A percentile compares a stretch with the other conserved stretches of the same genome.
These are phyloP conservation scores for Xylaria acuta DNA, from an alignment of 495 filamentous ascomycete genomes.

Conservation along the genomic window DNA sequence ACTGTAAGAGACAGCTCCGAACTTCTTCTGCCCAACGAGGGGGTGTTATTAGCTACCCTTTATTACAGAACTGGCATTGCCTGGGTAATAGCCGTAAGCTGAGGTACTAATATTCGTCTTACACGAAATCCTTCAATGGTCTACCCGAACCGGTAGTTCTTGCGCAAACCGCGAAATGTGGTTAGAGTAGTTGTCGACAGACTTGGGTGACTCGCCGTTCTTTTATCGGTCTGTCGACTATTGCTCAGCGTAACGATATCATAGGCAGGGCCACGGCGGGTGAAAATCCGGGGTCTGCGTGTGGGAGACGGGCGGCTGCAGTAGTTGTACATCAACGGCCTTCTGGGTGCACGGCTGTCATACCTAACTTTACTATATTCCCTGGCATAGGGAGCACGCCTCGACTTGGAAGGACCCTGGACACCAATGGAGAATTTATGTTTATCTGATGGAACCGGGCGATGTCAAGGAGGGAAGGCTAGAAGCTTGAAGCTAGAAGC, in stretches of 20 bases:
- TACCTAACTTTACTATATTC: constrained; percentile 16
- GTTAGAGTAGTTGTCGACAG: background rate
- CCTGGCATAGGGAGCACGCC: constrained; percentile 5
- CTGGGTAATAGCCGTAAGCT: constrained; percentile 7
- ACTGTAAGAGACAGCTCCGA: background rate
- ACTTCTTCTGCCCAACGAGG: constrained; percentile 10
- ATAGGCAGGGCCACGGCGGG: constrained; percentile 38
- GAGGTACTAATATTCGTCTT: constrained; percentile 21
- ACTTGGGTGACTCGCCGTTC: constrained; percentile 1
- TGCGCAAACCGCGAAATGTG: background rate
- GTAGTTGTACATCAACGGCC: constrained; percentile 37
- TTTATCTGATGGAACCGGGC: constrained; percentile 19
- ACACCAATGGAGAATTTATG: background rate
- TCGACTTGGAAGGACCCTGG: constrained; percentile 2
- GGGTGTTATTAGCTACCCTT: constrained; percentile 19
- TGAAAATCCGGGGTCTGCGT: constrained; percentile 38
- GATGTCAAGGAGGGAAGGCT: constrained; percentile 9
- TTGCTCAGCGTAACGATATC: constrained; percentile 34
- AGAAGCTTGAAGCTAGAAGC: constrained; percentile 14
- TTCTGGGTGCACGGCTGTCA: constrained; percentile 9
- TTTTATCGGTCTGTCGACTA: constrained; percentile 22
- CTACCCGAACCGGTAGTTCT: constrained; percentile 6
- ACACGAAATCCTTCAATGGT: constrained; percentile 33
- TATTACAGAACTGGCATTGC: constrained; percentile 2
- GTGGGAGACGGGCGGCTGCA: constrained; percentile 28